Conservation (phyloP, 345 rosid species). For the Rhodamnia rubescens region DNA sequence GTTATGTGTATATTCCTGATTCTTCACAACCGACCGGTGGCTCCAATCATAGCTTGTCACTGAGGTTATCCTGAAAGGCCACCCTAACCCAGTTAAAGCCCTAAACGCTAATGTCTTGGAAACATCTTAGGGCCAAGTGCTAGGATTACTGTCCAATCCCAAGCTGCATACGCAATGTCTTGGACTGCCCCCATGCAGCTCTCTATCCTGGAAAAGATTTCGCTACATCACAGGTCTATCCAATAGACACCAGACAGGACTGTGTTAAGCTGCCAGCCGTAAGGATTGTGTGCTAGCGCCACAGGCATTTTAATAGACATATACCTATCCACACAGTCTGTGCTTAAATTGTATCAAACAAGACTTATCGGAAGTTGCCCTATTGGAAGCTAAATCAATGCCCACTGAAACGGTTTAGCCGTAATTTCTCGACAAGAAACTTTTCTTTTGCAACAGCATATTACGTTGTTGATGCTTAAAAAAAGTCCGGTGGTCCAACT, state of each 20-base stretch:
- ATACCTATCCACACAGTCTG: background rate
- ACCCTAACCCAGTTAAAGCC: background rate
- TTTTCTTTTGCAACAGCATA: background rate
- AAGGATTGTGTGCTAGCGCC: background rate
- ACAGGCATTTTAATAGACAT: background rate
- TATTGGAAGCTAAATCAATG: background rate
- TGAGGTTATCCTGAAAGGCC: background rate
- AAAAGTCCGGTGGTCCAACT: slow-evolving; percentile 75
- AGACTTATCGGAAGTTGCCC: background rate
- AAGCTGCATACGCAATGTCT: too few species aligned
- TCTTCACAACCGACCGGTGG: background rate
- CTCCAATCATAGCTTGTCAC: background rate
- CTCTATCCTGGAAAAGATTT: too few species aligned
- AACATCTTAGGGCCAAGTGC: too few species aligned
- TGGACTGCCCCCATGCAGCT: too few species aligned
- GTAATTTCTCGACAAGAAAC: background rate
- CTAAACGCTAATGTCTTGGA: background rate
- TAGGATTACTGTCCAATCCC: too few species aligned
- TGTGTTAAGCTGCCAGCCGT: background rate
- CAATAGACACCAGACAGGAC: too few species aligned
- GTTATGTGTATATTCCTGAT: background rate
- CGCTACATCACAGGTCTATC: too few species aligned
- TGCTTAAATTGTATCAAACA: background rate
- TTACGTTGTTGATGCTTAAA: background rate
- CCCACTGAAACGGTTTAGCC: background rate